Evolutionary conservation across 2,329 filamentous ascomycete species (phyloP), one percentile per base, ranked within the genome.

Genomic region (Cylindrodendrum hubeiense): DNA sequence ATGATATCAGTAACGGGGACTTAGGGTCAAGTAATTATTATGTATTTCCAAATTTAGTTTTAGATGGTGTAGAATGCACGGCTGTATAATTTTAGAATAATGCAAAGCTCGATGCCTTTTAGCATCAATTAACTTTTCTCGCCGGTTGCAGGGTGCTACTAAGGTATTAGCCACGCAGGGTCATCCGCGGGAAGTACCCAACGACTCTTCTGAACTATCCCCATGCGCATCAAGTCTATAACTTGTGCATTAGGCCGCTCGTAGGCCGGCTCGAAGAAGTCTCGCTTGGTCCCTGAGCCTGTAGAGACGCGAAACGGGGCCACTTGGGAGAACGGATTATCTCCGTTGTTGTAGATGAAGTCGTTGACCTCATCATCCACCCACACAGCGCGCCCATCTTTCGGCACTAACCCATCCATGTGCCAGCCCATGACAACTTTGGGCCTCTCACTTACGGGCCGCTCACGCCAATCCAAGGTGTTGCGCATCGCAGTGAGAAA

Each of bases 201-300:
- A 37, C 15, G 34, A 37, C 34, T 37, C 34, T 37, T n/a, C 34
- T 37, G 6, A 17, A 37, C 17, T 37, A 37, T 37, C 17, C 34
- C 34, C 34, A 17, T 37, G 34, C 34, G 34, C 15, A 37, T n/a
- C 34, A 37, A 37, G 34, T 37, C 15, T n/a, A 13, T 13, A n/a
- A 15, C 34, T 7, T 37, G 15, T 13, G 17, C 34, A 37, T 37
- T 37, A 13, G 15, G 34, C 17, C 34, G 15, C 15, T 55, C 37
- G 26, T 55, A 19, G 4, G 55, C 37, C 8, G 55, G 55, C 3
- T 59, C 55, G 24, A 59, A 59, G 10, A 41, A 19, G 22, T 59
- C 44, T 13, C 24, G 55, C 44, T 22, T 22, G 7, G 30, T 26
- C 24, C 55, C 55, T 24, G 19, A 13, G 12, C 46, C n/a, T 28